Evolutionary conservation across 2,329 filamentous ascomycete genomes (phyloP).

Genomic region (Colletotrichum sp.): DNA sequence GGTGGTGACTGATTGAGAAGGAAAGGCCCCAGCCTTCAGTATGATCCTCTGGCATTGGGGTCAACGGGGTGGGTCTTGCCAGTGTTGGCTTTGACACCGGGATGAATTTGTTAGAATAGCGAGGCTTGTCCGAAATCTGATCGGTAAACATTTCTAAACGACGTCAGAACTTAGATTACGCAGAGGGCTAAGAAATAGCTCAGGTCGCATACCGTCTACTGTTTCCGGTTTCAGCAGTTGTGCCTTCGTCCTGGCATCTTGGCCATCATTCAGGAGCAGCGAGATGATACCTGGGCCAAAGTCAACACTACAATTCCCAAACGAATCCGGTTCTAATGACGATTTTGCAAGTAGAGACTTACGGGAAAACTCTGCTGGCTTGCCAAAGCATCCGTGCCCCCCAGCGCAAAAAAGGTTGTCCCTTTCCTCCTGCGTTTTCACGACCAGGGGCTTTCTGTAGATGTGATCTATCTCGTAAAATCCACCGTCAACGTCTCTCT

Average conservation of each 20-base stretch:
- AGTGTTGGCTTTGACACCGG: not conserved
- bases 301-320: not conserved
- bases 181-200: not conserved
- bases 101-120: not conserved
- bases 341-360: not conserved
- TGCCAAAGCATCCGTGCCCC: not conserved
- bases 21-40: not conserved
- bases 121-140: not conserved
- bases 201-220: not conserved
- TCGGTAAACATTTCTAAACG: not conserved
- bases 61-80: not conserved
- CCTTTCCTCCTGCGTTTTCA: not conserved
- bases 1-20: not conserved
- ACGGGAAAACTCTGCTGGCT: not conserved
- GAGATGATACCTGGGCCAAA: not conserved
- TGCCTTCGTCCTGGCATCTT: not conserved
- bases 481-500: not conserved
- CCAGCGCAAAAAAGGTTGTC: not conserved
- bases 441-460: not conserved
- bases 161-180: not conserved
- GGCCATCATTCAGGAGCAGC: not conserved
- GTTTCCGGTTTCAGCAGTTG: not conserved
- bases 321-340: not conserved
- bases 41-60: not conserved
- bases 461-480: not conserved